These are phyloP conservation scores for Fraxinus sp. DNA, from an alignment of 305 asterid species.

Conservation along the genomic window DNA sequence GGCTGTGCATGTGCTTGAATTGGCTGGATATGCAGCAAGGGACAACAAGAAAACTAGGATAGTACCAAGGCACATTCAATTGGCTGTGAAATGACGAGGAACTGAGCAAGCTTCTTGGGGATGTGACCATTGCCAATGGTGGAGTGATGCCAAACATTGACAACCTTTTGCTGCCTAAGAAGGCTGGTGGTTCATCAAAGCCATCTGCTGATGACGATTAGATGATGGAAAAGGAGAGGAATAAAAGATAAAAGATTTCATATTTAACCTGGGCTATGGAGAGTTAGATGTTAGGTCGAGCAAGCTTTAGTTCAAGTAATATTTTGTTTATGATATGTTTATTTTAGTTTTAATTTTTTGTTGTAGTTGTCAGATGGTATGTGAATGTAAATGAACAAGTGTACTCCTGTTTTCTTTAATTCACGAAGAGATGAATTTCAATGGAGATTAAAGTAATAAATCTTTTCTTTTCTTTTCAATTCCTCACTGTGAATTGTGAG, in stretches of 20 bases:
- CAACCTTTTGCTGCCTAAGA: slow-evolving; percentile 21
- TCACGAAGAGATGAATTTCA: background rate
- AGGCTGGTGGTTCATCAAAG: slow-evolving; percentile 21
- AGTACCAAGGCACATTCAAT: slow-evolving; percentile 11
- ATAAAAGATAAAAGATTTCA: background rate
- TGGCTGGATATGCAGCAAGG: slow-evolving; percentile 21
- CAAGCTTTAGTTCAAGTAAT: background rate
- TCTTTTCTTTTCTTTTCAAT: background rate
- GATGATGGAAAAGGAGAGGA: too few species aligned
- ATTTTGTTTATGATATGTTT: background rate
- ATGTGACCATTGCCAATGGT: slow-evolving; percentile 21
- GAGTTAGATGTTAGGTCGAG: background rate
- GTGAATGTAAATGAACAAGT: slow-evolving; percentile 1
- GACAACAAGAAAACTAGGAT: slow-evolving; percentile 13
- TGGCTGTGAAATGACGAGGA: slow-evolving; percentile 14
- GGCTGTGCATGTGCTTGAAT: slow-evolving; percentile 14
- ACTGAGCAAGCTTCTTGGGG: slow-evolving; percentile 22
- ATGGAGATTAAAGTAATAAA: background rate
- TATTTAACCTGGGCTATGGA: background rate
- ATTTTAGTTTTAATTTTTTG: background rate
- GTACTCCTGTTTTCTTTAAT: background rate
- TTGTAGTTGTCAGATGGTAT: background rate
- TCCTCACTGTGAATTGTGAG: background rate
- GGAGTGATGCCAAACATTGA: slow-evolving; percentile 23
- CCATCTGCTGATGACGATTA: slow-evolving; percentile 1